Base-by-base conservation (phyloP, 2,329 filamentous ascomycete genomes). In the Hypoxylon sp. region DNA sequence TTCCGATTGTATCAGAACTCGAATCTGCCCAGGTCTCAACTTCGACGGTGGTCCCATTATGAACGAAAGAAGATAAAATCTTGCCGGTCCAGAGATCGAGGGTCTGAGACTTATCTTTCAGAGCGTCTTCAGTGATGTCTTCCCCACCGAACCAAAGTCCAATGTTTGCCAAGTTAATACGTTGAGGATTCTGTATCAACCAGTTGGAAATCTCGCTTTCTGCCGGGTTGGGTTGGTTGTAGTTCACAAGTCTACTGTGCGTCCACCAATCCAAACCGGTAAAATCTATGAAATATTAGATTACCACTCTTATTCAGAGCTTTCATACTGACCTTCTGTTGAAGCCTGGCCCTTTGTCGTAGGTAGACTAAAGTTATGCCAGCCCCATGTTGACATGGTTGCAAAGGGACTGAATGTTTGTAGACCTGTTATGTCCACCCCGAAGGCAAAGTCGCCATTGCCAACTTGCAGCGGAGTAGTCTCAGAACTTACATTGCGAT, bases 401-500 rank as follows among this genome's bases (percentile, higher is more conserved):
- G 69, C 74, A 52, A 75, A 78, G 1, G 74, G 73, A 17, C 69
- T 69, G 55, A 78, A 78, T 2, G 74, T 76, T 56, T 77, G 73
- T 38, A 78, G 63, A 5, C 76, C 76, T 1, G 75, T 78, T 3
- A 76, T 66, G 55, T 78, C 76, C 8, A 72, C 75, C 4, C 72
- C 73, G 45, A 78, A 78, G 3, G 75, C 76, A 52, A 78, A 76
- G 61, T 78, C 76, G 11, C 76, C 75, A 55, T 78, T 78, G 20
- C 75, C 76, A 2, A 78, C 75, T 55, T 78, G 75, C 26, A 84
- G 66, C 0, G 80, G 80, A 7, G 80, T 83, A 13, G 75, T 75
- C 11, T 67, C 59, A 2, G 78, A 78, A 49, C 73, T 78, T 29
- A 69, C 71, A 65, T 74, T 79, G 12, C 78, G 75, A 34, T 62